These are phyloP conservation scores for Plasmopara halstedii DNA, from an alignment of 352 stramenopile genomes.

Conservation along the genomic window DNA sequence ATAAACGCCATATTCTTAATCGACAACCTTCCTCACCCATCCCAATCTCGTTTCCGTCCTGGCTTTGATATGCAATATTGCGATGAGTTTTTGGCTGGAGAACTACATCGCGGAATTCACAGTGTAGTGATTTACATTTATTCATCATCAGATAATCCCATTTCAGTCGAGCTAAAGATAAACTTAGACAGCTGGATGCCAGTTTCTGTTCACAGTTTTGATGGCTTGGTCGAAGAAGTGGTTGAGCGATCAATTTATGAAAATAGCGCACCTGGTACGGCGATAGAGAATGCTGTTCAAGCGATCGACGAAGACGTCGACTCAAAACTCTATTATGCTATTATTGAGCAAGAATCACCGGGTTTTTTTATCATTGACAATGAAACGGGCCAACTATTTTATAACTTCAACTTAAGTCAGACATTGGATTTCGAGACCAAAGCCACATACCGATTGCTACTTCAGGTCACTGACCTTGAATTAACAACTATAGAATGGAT, in stretches of 20 bases:
- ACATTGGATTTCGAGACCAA: slow-evolving; percentile 13
- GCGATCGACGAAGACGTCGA: slow-evolving; percentile 15
- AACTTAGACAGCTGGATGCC: slow-evolving; percentile 4
- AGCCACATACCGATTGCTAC: slow-evolving; percentile 4
- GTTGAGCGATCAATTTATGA: slow-evolving; percentile 12
- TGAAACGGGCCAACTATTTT: slow-evolving; percentile 8
- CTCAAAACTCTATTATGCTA: slow-evolving; percentile 8
- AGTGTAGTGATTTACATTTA: slow-evolving; percentile 9
- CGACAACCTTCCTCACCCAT: slow-evolving; percentile 1
- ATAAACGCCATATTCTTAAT: slow-evolving; percentile 9
- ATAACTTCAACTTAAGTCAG: slow-evolving; percentile 1
- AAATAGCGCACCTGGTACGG: slow-evolving; percentile 9
- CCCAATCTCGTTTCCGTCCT: slow-evolving; percentile 2
- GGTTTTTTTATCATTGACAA: slow-evolving; percentile 12
- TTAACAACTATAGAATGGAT: slow-evolving; percentile 9
- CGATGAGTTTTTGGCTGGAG: slow-evolving; percentile 3
- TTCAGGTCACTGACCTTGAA: slow-evolving; percentile 8
- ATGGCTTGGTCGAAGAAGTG: neutral
- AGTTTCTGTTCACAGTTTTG: slow-evolving; percentile 8
- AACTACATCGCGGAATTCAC: slow-evolving; percentile 11
- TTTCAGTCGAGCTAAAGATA: slow-evolving; percentile 12
- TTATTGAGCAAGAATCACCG: slow-evolving; percentile 8
- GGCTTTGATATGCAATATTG: slow-evolving; percentile 10
- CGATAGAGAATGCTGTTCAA: slow-evolving; percentile 6
- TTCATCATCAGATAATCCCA: slow-evolving; percentile 1